Conservation (phyloP, 2,329 filamentous ascomycete genomes). For the Neoascochyta sp. region DNA sequence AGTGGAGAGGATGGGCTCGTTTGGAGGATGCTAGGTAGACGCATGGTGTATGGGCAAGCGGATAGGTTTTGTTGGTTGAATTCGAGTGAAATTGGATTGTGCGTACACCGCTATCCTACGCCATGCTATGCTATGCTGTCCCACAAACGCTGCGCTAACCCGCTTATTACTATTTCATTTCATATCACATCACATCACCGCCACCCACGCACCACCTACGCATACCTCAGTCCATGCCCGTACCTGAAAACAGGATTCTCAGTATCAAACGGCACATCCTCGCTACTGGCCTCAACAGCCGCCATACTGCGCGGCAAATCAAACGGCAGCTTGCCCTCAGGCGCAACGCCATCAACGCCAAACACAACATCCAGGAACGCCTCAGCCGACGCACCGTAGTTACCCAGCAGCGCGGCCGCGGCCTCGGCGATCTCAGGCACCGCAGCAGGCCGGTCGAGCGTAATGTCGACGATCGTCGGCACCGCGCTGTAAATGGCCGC, state of each 20-base stretch:
- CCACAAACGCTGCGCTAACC: too few relatives aligned
- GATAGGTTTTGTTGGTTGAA: too few relatives aligned
- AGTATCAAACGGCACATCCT: constrained; percentile 41
- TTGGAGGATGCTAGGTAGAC: too few relatives aligned
- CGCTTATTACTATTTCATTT: too few relatives aligned
- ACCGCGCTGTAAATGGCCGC: constrained; percentile 40
- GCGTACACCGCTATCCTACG: too few relatives aligned
- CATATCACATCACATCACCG: background rate
- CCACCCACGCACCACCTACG: background rate
- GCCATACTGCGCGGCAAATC: constrained; percentile 47
- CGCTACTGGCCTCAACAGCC: constrained; percentile 39
- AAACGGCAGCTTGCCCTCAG: constrained; percentile 46
- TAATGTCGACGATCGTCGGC: constrained; percentile 44
- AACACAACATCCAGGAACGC: constrained; percentile 48
- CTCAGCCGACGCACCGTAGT: constrained; percentile 41
- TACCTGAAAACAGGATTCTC: constrained; percentile 35
- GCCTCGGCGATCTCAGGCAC: constrained; percentile 43
- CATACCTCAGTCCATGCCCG: constrained; percentile 36
- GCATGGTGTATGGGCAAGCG: too few relatives aligned
- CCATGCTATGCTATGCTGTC: too few relatives aligned
- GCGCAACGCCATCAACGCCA: constrained; percentile 33
- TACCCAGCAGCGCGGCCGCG: constrained; percentile 40
- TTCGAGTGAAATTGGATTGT: too few relatives aligned
- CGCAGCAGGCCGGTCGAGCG: constrained; percentile 44
- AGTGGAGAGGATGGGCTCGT: too few relatives aligned